These are phyloP conservation scores for Lasiosphaeriaceae sp. DNA, from an alignment of 495 filamentous ascomycete species.

Conservation along the genomic window DNA sequence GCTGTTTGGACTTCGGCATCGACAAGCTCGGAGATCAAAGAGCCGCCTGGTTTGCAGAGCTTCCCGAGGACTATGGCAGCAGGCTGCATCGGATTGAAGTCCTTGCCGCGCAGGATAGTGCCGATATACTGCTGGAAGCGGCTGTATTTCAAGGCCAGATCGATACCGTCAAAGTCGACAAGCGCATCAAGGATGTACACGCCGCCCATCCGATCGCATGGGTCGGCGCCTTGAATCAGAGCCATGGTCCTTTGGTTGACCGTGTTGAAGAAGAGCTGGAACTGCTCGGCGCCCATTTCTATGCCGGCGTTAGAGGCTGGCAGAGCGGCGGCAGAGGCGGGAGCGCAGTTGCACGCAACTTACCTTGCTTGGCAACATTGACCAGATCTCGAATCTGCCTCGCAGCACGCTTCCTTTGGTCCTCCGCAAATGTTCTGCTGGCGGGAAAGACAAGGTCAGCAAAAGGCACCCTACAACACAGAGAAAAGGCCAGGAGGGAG, in stretches of 20 bases:
- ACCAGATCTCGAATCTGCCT: conserved; percentile 40
- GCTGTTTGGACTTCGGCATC: conserved; percentile 94
- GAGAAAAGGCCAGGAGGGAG: too few species aligned
- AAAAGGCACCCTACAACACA: too few species aligned
- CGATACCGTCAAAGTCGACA: conserved; percentile 93
- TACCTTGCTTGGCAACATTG: conserved; percentile 36
- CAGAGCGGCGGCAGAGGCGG: background rate
- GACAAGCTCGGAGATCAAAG: conserved; percentile 91
- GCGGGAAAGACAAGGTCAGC: too few species aligned
- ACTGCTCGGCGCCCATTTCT: conserved; percentile 78
- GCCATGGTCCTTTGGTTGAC: conserved; percentile 71
- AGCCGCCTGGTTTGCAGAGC: conserved; percentile 86
- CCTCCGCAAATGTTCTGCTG: conserved; percentile 25
- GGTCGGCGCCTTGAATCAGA: conserved; percentile 78
- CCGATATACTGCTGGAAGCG: conserved; percentile 89
- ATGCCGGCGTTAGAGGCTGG: background rate
- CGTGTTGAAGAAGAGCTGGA: conserved; percentile 71
- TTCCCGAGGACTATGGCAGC: conserved; percentile 85
- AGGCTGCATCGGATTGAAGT: conserved; percentile 78
- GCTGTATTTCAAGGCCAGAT: conserved; percentile 89
- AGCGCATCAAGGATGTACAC: conserved; percentile 87
- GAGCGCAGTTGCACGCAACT: background rate
- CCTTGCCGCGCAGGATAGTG: conserved; percentile 80
- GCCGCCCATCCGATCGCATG: conserved; percentile 82
- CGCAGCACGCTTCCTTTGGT: conserved; percentile 39